These are phyloP conservation scores for Gaertneriomyces semiglobifer DNA, from an alignment of 192 early-diverging fungal species.

Conservation along the genomic window DNA sequence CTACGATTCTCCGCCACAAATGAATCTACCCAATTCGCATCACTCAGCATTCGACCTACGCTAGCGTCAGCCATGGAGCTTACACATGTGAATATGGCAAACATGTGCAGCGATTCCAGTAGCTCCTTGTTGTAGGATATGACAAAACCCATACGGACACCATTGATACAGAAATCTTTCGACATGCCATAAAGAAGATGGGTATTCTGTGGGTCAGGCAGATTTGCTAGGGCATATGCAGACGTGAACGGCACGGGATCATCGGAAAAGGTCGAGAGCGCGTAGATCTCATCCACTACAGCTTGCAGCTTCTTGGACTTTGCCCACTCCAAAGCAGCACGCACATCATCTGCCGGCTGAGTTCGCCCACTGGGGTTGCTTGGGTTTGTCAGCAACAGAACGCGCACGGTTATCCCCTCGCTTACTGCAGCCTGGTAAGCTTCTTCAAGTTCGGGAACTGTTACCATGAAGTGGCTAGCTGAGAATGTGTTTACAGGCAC, in stretches of 20 bases:
- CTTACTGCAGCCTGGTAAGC: conserved; percentile 42
- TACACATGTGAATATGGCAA: conserved; percentile 58
- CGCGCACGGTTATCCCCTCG: conserved; percentile 47
- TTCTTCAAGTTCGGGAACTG: conserved; percentile 45
- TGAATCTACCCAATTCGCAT: conserved; percentile 53
- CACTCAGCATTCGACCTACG: conserved; percentile 52
- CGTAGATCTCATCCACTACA: conserved; percentile 82
- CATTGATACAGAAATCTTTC: conserved; percentile 82
- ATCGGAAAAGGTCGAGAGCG: conserved; percentile 20
- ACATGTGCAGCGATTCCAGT: conserved; percentile 2
- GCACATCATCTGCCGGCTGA: conserved; percentile 52
- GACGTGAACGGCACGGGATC: conserved; percentile 51
- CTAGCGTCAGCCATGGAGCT: conserved; percentile 58
- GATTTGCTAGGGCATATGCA: conserved; percentile 52
- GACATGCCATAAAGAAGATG: conserved; percentile 76
- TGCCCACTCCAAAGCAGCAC: conserved; percentile 61
- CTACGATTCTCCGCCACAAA: conserved; percentile 60
- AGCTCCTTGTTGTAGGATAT: conserved; percentile 38
- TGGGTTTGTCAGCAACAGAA: conserved; percentile 70
- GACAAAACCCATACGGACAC: conserved; percentile 64
- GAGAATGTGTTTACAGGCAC: conserved; percentile 49
- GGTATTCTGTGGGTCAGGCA: conserved; percentile 59
- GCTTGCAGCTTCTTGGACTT: conserved; percentile 60
- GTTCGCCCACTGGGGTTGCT: conserved; percentile 25
- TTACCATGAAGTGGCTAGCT: conserved; percentile 33